Evolutionary conservation across 495 filamentous ascomycete species (phyloP).

Genomic region (Glonium stellatum): DNA sequence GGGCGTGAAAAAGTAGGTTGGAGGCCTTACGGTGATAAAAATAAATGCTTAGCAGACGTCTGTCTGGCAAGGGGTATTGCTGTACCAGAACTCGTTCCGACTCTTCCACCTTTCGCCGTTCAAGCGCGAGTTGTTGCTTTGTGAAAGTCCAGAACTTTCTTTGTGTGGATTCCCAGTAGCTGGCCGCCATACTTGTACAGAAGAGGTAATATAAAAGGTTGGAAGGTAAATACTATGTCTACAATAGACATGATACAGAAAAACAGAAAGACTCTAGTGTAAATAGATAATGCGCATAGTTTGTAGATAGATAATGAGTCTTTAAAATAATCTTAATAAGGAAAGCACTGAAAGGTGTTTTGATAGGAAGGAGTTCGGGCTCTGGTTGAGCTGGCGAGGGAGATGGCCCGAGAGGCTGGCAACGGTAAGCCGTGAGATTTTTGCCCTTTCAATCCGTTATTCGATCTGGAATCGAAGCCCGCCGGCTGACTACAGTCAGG

Average conservation of each 20-base stretch:
- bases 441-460: not conserved
- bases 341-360: not conserved
- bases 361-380: not conserved
- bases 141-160: constrained; percentile 84
- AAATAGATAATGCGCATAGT: not conserved
- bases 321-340: not conserved
- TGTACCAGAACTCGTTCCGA: constrained; percentile 62
- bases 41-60: constrained; percentile 79
- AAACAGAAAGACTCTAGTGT: not conserved
- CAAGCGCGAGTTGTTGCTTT: constrained; percentile 63
- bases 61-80: constrained; percentile 73
- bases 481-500: not conserved
- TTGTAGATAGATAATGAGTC: not conserved
- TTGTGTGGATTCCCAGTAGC: constrained; percentile 95
- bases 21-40: constrained; percentile 71
- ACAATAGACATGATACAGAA: not conserved
- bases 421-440: not conserved
- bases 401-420: not conserved
- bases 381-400: not conserved
- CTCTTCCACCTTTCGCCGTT: constrained; percentile 65
- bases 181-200: constrained; percentile 70
- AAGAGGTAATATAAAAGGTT: constrained; percentile 3
- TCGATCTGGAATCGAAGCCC: not conserved
- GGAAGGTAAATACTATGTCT: not conserved
- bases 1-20: not conserved